Evolutionary conservation across 2,329 filamentous ascomycete species (phyloP).

Genomic region (Dothidotthia symphoricarpi): DNA sequence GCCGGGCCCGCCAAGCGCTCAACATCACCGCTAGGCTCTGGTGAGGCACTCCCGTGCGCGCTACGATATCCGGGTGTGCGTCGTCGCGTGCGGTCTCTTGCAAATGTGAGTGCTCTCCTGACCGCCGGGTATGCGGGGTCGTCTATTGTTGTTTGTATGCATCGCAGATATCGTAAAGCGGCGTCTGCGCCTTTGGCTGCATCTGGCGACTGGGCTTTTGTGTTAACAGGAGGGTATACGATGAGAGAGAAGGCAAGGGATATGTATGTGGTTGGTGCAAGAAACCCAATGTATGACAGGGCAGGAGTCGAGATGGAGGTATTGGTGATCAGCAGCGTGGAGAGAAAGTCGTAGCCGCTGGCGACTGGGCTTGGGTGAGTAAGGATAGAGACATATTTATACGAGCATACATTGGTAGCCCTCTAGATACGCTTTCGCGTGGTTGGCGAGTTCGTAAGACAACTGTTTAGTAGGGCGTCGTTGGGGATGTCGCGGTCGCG

Average conservation of each 20-base stretch:
- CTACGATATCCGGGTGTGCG: slow-evolving; percentile 18
- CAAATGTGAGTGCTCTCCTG: slow-evolving; percentile 69
- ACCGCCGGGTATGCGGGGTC: slow-evolving; percentile 66
- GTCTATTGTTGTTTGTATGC: slow-evolving; percentile 64
- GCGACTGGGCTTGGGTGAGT: slow-evolving; percentile 22
- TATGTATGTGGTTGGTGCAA: slow-evolving; percentile 71
- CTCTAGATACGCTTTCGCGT: slow-evolving; percentile 40
- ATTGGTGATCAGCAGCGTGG: slow-evolving; percentile 33
- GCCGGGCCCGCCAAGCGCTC: slow-evolving; percentile 46
- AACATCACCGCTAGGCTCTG: slow-evolving; percentile 42
- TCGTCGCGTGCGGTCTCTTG: slow-evolving; percentile 25
- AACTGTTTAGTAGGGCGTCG: slow-evolving; percentile 33
- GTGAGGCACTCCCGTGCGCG: slow-evolving; percentile 23
- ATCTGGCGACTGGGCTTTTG: slow-evolving; percentile 62
- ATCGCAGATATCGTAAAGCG: slow-evolving; percentile 68
- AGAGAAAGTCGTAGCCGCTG: slow-evolving; percentile 36
- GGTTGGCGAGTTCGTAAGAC: slow-evolving; percentile 38
- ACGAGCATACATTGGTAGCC: slow-evolving; percentile 29
- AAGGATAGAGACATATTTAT: neutral
- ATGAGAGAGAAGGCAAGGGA: slow-evolving; percentile 76
- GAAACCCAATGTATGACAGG: slow-evolving; percentile 50
- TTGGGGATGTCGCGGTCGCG: slow-evolving; percentile 26
- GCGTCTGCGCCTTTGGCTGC: slow-evolving; percentile 63
- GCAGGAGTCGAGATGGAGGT: slow-evolving; percentile 36
- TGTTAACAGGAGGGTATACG: slow-evolving; percentile 79